phyloP scores from a whole-genome alignment of 495 filamentous ascomycete genomes.

The Aspergillus nidulans region DNA sequence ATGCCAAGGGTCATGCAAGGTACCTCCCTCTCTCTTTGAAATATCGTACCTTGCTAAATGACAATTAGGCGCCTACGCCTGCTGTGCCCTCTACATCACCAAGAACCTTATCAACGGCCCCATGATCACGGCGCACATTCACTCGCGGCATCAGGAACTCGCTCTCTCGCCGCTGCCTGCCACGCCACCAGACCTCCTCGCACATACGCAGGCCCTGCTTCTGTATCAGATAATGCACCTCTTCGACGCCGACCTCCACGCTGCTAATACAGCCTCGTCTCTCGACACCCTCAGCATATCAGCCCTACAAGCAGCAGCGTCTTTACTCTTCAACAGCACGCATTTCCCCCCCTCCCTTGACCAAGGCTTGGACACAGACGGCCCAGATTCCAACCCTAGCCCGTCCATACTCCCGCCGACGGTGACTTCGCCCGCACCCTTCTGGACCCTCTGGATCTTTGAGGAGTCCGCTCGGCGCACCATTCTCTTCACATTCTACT shows the following conservation, averaged over 20 bases:
- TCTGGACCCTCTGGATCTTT: slow-evolving; percentile 42
- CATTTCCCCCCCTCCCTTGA: slow-evolving; percentile 17
- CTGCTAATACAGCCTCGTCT: slow-evolving; percentile 25
- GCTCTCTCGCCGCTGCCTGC: slow-evolving; percentile 29
- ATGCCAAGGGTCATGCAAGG: slow-evolving; percentile 50
- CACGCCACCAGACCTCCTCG: slow-evolving; percentile 22
- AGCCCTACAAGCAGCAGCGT: slow-evolving; percentile 29
- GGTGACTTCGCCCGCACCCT: slow-evolving; percentile 24
- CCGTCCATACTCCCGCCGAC: slow-evolving; percentile 11
- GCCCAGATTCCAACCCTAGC: not conserved
- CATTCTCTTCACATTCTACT: slow-evolving; percentile 36
- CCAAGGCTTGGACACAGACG: not conserved
- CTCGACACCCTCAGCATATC: slow-evolving; percentile 41
- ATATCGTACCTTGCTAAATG: not conserved
- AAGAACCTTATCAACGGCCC: slow-evolving; percentile 41
- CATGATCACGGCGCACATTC: slow-evolving; percentile 40
- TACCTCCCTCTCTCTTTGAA: slow-evolving; percentile 12
- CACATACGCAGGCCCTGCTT: slow-evolving; percentile 33
- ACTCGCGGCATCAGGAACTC: slow-evolving; percentile 33
- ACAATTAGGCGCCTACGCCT: slow-evolving; percentile 40
- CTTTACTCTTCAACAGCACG: slow-evolving; percentile 15
- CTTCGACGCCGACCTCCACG: slow-evolving; percentile 53
- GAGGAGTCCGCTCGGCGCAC: slow-evolving; percentile 47
- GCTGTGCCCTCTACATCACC: slow-evolving; percentile 46
- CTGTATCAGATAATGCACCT: slow-evolving; percentile 46